These are phyloP conservation scores for Brassica balearica DNA, from an alignment of 441 rosid species.

Conservation along the genomic window DNA sequence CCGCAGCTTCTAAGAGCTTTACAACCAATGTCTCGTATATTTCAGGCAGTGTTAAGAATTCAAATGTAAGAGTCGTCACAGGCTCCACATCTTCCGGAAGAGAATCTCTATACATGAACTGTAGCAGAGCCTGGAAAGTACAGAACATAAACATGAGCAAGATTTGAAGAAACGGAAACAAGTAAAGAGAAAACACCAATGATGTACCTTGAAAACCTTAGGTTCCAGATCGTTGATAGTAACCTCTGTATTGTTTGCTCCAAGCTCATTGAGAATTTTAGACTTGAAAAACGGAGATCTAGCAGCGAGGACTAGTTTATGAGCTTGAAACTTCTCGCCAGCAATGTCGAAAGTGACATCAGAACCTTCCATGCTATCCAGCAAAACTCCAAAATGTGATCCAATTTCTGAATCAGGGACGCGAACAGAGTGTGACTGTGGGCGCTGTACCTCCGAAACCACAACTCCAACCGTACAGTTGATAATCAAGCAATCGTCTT, in stretches of 20 bases:
- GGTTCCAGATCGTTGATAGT: conserved; percentile 75
- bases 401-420: conserved; percentile 83
- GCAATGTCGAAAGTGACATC: conserved; percentile 74
- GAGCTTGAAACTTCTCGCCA: conserved; percentile 72
- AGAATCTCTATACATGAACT: conserved; percentile 73
- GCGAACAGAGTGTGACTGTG: conserved; percentile 59
- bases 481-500: conserved; percentile 78
- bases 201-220: conserved; percentile 77
- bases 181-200: conserved; percentile 28
- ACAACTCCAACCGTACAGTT: conserved; percentile 92
- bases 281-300: conserved; percentile 84
- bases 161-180: conserved; percentile 9
- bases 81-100: conserved; percentile 71
- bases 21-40: conserved; percentile 63
- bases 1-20: conserved; percentile 80
- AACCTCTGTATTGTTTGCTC: conserved; percentile 64
- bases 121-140: conserved; percentile 76
- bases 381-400: conserved; percentile 62
- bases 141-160: conserved; percentile 9
- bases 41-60: conserved; percentile 56
- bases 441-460: conserved; percentile 69
- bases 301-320: conserved; percentile 79
- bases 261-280: conserved; percentile 68
- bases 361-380: conserved; percentile 79
- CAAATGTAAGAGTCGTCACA: conserved; percentile 43